These are phyloP conservation scores for Calonectria hawksworthii DNA, from an alignment of 2,329 filamentous ascomycete species.

Conservation along the genomic window DNA sequence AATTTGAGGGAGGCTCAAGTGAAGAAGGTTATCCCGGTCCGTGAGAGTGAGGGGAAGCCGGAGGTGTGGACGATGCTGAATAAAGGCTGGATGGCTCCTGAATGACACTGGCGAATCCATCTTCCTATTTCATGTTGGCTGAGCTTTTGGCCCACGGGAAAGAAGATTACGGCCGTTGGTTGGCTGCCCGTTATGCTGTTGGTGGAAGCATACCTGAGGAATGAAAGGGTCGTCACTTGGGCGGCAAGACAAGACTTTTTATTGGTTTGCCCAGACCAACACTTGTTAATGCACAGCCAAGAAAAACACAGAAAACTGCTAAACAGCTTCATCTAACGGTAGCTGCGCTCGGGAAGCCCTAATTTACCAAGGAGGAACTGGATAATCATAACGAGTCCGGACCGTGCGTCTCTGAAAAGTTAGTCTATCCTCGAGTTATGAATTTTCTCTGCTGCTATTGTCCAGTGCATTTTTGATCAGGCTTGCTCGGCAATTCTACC, in stretches of 20 bases:
- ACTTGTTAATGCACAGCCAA: no score
- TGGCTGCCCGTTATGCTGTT: neutral
- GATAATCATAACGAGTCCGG: no score
- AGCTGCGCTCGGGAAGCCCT: no score
- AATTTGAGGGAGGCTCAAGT: no score
- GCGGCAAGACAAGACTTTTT: neutral
- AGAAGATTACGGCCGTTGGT: neutral
- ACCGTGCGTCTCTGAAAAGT: no score
- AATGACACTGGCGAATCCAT: neutral
- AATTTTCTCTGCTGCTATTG: no score
- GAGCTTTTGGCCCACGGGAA: neutral
- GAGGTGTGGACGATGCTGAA: neutral
- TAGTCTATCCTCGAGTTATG: no score
- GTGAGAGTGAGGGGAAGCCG: neutral
- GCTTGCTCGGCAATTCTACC: no score
- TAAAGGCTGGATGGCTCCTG: neutral
- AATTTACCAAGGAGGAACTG: no score
- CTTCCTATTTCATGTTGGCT: neutral
- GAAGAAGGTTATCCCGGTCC: neutral
- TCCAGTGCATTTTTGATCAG: no score
- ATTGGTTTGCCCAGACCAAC: neutral
- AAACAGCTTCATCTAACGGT: no score
- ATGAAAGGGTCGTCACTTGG: neutral
- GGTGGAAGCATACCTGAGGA: neutral
- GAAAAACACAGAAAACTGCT: no score